Percentiles rank a stretch among this genome's conserved stretches.
Evolutionary conservation across 2,329 filamentous ascomycete genomes (phyloP).

Genomic region (Rutstroemia sydowiana): DNA sequence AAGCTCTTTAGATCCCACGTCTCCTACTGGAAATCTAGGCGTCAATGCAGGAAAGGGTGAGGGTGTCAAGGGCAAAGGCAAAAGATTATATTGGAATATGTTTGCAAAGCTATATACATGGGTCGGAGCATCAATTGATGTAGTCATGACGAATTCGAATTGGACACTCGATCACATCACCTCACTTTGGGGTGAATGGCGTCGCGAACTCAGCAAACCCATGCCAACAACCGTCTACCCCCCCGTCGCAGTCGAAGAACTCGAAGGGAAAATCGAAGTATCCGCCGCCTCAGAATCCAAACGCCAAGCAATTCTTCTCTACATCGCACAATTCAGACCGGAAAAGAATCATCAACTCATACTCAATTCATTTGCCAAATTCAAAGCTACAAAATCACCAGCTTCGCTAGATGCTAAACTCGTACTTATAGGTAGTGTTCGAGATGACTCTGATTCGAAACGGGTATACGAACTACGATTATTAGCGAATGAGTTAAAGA

Average conservation of each 20-base stretch:
- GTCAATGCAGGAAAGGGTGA: constrained; percentile 77
- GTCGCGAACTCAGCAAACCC: constrained; percentile 36
- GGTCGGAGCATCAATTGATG: constrained; percentile 76
- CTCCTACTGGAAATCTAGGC: constrained; percentile 53
- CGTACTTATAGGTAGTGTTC: constrained; percentile 85
- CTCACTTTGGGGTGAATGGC: constrained; percentile 64
- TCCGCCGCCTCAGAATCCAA: constrained; percentile 59
- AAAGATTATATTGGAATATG: constrained; percentile 76
- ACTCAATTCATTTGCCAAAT: constrained; percentile 73
- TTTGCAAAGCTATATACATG: constrained; percentile 79
- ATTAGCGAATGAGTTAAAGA: constrained; percentile 75
- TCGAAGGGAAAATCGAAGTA: constrained; percentile 68
- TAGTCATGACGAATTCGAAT: constrained; percentile 95
- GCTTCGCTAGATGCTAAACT: constrained; percentile 55
- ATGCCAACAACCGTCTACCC: constrained; percentile 75
- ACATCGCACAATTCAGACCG: constrained; percentile 94
- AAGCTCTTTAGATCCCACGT: constrained; percentile 62
- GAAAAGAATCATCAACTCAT: constrained; percentile 95
- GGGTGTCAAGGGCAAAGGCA: constrained; percentile 62
- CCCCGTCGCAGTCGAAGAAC: constrained; percentile 80
- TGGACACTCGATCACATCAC: constrained; percentile 87
- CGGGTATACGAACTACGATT: constrained; percentile 83
- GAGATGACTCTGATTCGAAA: constrained; percentile 72
- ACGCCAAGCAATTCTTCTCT: constrained; percentile 69
- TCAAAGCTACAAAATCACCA: constrained; percentile 50